Evolutionary conservation across 768 basidiomycete genomes (phyloP).

Genomic region (Rhodotorula graminis): DNA sequence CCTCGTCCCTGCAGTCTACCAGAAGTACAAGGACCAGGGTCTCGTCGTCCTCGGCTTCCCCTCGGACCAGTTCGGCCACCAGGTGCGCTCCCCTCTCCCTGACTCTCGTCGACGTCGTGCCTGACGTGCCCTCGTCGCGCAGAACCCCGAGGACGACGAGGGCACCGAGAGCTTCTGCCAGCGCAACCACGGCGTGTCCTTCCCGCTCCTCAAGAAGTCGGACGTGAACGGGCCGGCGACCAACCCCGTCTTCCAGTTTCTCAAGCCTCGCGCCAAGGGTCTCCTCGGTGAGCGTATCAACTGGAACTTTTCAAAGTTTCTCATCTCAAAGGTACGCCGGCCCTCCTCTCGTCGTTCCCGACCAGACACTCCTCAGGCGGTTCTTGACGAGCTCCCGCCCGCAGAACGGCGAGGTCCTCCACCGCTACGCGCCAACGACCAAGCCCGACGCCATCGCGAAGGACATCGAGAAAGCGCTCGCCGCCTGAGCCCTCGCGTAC

Average conservation of each 20-base stretch:
- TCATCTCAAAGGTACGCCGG: not conserved
- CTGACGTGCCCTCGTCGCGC: not conserved
- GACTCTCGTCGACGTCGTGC: constrained; percentile 38
- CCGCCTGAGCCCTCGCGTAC: not conserved
- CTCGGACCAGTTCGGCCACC: constrained; percentile 84
- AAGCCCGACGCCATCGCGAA: constrained; percentile 57
- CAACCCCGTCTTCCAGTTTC: constrained; percentile 77
- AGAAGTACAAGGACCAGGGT: constrained; percentile 71
- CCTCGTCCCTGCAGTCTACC: constrained; percentile 49
- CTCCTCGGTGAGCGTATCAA: constrained; percentile 59
- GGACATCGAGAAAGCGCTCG: constrained; percentile 56
- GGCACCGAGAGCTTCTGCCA: constrained; percentile 56
- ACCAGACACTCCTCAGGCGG: too few relatives aligned
- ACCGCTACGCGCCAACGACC: constrained; percentile 72
- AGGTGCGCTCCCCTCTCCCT: constrained; percentile 52
- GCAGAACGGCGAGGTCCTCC: constrained; percentile 56
- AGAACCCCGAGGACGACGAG: constrained; percentile 27
- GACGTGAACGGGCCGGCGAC: constrained; percentile 84
- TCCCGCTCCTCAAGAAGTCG: constrained; percentile 80
- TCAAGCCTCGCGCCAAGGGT: constrained; percentile 74
- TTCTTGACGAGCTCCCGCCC: not conserved
- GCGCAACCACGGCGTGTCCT: constrained; percentile 79
- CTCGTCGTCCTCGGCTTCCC: constrained; percentile 85
- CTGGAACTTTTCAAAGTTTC: constrained; percentile 66
- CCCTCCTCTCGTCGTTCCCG: not conserved